Base-by-base conservation (phyloP, 2,329 filamentous ascomycete genomes). In the Aureobasidium pullulans region DNA sequence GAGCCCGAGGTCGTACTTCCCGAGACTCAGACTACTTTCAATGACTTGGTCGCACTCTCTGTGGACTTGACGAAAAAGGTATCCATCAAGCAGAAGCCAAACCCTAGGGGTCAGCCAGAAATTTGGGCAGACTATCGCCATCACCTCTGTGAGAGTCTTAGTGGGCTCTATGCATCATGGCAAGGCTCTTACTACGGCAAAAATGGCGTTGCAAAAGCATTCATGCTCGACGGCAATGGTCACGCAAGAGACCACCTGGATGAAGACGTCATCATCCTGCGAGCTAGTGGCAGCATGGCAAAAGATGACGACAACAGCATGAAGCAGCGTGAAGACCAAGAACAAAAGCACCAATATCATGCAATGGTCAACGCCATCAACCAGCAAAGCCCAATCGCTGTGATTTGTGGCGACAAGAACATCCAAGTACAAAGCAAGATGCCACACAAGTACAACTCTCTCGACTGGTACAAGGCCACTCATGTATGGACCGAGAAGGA, bases 401-500 rank as follows among this genome's bases (percentile, higher is more conserved):
- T 75, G 32, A 71, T 72, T 40, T 61, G 67, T 79, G 84, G 86
- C 1, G 69, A 78, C 15, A 69, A 78, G 57, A 82, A 84, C 62
- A 67, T 69, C 3, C 68, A 77, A 23, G 75, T 80, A 16, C 75
- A 77, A 0, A 77, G 76, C 1, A 72, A 76, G 29, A 73, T 85
- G 7, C 80, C 81, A 0, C 77, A 85, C 60, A 73, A 78, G 0
- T 90, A 85, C 65, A 84, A 81, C 59, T 83, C 90, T 0, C 75
- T 91, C 43, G 86, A 78, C n/a, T 84, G 79, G 69, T 91, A 89
- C 68, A 82, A 84, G 50, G 75, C 88, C 11, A 87, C 85, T 0
- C 75, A 86, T 50, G 75, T 90, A 0, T 92, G 88, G 88, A 76
- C 72, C 10, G 88, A 92, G 65, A 28, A 23, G 36, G 54, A 57